Evolutionary conservation across 2,329 filamentous ascomycete species (phyloP).

Genomic region (Dactylonectria macrodidyma): DNA sequence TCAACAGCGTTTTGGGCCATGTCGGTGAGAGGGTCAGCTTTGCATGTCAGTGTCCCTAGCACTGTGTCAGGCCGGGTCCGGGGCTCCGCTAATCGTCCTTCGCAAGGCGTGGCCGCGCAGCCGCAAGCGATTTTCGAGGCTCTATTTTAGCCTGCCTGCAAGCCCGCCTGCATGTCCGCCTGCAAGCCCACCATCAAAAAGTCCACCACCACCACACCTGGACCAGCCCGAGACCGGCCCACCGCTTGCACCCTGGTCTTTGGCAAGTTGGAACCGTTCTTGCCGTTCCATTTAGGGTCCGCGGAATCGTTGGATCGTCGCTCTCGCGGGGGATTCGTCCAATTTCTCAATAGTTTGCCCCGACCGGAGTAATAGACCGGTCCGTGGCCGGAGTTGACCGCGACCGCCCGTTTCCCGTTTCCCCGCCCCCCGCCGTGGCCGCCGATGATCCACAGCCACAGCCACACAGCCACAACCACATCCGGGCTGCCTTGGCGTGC

Average conservation of each 20-base stretch:
- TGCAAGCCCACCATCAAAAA: slow-evolving; percentile 2
- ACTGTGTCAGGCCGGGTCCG: slow-evolving; percentile 24
- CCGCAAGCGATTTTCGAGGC: slow-evolving; percentile 12
- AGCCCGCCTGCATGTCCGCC: slow-evolving; percentile 3
- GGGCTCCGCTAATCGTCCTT: slow-evolving; percentile 49
- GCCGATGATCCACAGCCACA: background rate
- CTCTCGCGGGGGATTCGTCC: background rate
- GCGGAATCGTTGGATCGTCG: background rate
- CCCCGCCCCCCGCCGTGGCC: background rate
- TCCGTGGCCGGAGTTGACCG: slow-evolving; percentile 22
- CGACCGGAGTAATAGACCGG: slow-evolving; percentile 23
- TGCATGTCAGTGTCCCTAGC: slow-evolving; percentile 32
- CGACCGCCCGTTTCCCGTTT: slow-evolving; percentile 6
- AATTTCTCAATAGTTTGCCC: background rate
- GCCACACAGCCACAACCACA: slow-evolving; percentile 2
- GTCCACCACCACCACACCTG: slow-evolving; percentile 8
- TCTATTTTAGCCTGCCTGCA: slow-evolving; percentile 7
- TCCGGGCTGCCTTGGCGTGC: background rate
- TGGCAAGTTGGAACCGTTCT: background rate
- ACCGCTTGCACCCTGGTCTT: slow-evolving; percentile 16
- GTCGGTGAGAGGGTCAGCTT: slow-evolving; percentile 26
- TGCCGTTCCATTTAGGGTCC: background rate
- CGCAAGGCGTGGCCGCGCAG: slow-evolving; percentile 44
- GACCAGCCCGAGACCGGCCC: slow-evolving; percentile 43
- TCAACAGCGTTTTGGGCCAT: background rate